Evolutionary conservation across 163 green algal species (phyloP).

Genomic region (Volvox carteri): DNA sequence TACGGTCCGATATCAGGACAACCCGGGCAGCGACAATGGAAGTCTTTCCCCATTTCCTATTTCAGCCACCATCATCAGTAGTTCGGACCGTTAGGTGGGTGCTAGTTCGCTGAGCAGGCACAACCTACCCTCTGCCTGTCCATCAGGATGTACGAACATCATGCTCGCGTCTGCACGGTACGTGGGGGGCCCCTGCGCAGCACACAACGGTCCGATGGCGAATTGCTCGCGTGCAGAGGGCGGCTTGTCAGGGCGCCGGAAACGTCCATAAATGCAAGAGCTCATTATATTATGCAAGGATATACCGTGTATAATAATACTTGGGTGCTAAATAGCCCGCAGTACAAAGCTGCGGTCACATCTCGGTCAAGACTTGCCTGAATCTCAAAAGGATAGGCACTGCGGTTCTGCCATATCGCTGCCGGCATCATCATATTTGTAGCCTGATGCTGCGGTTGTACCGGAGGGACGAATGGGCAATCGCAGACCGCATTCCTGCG

Average conservation of each 20-base stretch:
- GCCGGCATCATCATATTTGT: slow-evolving; percentile 32
- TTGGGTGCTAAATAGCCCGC: not conserved
- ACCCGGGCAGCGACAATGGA: no score
- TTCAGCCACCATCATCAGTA: no score
- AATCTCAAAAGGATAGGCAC: slow-evolving; percentile 24
- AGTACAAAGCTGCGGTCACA: slow-evolving; percentile 14
- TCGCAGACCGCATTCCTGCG: slow-evolving; percentile 24
- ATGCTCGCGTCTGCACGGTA: slow-evolving; percentile 30
- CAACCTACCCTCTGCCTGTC: slow-evolving; percentile 16
- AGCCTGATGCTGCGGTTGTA: slow-evolving; percentile 13
- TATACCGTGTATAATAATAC: not conserved
- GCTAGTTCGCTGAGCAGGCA: not conserved
- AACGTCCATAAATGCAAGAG: not conserved
- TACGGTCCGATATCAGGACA: no score
- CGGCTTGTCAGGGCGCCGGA: not conserved
- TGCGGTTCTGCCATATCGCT: slow-evolving; percentile 2
- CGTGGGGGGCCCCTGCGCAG: not conserved
- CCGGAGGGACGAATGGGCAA: slow-evolving; percentile 29
- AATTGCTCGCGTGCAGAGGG: not conserved
- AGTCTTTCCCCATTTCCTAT: no score
- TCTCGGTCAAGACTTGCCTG: slow-evolving; percentile 36
- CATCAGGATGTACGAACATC: slow-evolving; percentile 36
- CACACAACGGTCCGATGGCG: not conserved
- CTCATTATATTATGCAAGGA: not conserved
- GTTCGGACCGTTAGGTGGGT: no score